These are phyloP conservation scores for Panicum hallii DNA, from an alignment of 202 grass and related monocot species.

Conservation along the genomic window DNA sequence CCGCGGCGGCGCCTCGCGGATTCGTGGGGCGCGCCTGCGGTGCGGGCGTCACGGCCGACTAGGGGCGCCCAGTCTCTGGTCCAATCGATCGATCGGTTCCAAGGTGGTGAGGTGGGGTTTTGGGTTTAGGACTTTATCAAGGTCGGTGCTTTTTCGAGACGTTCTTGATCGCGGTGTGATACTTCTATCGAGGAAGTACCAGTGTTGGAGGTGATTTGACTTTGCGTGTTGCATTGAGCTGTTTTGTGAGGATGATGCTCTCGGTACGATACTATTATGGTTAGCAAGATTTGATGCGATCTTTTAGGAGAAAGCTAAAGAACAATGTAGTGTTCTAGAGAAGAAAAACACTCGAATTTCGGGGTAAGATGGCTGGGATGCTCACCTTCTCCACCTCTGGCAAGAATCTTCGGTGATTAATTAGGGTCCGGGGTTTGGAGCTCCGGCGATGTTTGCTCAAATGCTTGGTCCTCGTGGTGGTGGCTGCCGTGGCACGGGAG, in stretches of 20 bases:
- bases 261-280: not conserved
- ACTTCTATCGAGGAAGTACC: not conserved
- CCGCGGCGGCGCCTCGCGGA: not conserved
- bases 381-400: no score
- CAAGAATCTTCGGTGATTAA: no score
- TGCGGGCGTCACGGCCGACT: not conserved
- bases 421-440: no score
- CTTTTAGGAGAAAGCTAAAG: not conserved
- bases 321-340: not conserved
- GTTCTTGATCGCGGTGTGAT: not conserved
- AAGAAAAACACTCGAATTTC: not conserved
- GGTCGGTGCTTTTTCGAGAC: not conserved
- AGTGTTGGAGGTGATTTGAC: not conserved
- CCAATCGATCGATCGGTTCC: not conserved
- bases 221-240: not conserved
- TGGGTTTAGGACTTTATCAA: not conserved
- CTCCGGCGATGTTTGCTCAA: no score
- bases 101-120: not conserved
- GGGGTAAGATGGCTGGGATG: no score
- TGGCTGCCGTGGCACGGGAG: no score
- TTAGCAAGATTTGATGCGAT: not conserved
- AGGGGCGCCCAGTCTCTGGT: not conserved
- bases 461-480: no score
- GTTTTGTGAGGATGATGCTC: not conserved
- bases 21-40: not conserved